A percentile compares a stretch with the other conserved stretches of the same genome.
Evolutionary conservation across 192 early-diverging fungal species (phyloP).

Genomic region (Coemansia sp.): DNA sequence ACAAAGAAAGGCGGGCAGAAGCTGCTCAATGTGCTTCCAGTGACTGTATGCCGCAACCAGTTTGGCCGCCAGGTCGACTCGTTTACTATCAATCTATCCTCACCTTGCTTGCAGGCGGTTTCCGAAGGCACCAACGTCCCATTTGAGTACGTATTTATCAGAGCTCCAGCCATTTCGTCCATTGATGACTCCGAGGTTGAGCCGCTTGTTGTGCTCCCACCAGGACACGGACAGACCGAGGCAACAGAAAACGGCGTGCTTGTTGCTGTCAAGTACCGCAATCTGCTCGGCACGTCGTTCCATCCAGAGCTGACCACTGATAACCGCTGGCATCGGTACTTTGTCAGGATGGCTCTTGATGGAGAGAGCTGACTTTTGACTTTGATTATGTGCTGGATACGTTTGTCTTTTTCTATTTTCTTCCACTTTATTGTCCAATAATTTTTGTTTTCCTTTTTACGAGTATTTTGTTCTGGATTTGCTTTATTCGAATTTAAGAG

Average conservation of each 20-base stretch:
- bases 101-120: constrained; percentile 47
- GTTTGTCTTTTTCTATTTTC: background rate
- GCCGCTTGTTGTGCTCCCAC: constrained; percentile 67
- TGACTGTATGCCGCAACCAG: constrained; percentile 87
- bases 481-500: background rate
- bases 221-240: constrained; percentile 46
- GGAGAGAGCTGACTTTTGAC: background rate
- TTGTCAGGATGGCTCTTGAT: constrained; percentile 57
- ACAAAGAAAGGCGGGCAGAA: constrained; percentile 86
- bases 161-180: constrained; percentile 85
- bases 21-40: constrained; percentile 77
- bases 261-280: constrained; percentile 88
- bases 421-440: background rate
- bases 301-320: constrained; percentile 96
- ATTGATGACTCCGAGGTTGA: constrained; percentile 68
- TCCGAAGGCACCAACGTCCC: constrained; percentile 16
- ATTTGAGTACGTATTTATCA: constrained; percentile 85
- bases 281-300: constrained; percentile 89
- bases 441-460: background rate
- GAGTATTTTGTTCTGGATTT: background rate
- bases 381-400: background rate
- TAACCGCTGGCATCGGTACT: constrained; percentile 84
- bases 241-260: constrained; percentile 61
- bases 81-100: constrained; percentile 73
- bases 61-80: constrained; percentile 94